Evolutionary conservation across 2,329 filamentous ascomycete species (phyloP).

Genomic region (Nemania diffusa): DNA sequence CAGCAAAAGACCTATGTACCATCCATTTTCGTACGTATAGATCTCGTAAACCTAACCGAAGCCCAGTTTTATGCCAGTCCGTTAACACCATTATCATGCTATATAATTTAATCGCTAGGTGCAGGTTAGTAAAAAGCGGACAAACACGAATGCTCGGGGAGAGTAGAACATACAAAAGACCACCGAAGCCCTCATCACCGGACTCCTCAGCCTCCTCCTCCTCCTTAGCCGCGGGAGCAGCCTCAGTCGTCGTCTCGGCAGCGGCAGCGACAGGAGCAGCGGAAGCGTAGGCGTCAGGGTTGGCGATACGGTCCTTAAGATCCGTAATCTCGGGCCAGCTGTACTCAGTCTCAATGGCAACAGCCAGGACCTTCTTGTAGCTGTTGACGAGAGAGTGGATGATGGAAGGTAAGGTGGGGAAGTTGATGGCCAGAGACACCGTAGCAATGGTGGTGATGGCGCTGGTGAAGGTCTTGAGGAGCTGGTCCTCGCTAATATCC

Average conservation of each 20-base stretch:
- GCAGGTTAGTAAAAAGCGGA: constrained; percentile 52
- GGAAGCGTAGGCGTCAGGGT: constrained; percentile 94
- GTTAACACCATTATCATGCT: constrained; percentile 52
- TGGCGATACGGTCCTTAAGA: constrained; percentile 99
- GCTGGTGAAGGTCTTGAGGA: constrained; percentile 82
- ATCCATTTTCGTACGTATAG: constrained; percentile 43
- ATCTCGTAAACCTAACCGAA: constrained; percentile 58
- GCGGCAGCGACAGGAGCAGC: constrained; percentile 75
- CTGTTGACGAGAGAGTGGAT: constrained; percentile 96
- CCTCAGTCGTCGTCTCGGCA: constrained; percentile 60
- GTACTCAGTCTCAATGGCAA: constrained; percentile 90
- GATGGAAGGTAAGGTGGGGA: constrained; percentile 95
- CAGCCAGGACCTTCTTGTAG: constrained; percentile 96
- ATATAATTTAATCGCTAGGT: constrained; percentile 63
- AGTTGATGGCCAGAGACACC: constrained; percentile 92
- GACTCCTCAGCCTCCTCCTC: constrained; percentile 77
- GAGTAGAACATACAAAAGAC: constrained; percentile 72
- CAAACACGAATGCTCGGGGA: not conserved
- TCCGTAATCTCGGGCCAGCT: constrained; percentile 95
- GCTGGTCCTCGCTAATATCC: constrained; percentile 94
- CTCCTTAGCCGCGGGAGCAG: constrained; percentile 68
- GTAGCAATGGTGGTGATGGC: constrained; percentile 88
- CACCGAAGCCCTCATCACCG: constrained; percentile 78
- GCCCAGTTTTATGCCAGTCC: constrained; percentile 54
- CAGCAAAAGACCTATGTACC: constrained; percentile 62